Evolutionary conservation across 208 protist species (phyloP), one percentile per base, ranked within the genome.

Genomic region (Leishmania aethiopica): DNA sequence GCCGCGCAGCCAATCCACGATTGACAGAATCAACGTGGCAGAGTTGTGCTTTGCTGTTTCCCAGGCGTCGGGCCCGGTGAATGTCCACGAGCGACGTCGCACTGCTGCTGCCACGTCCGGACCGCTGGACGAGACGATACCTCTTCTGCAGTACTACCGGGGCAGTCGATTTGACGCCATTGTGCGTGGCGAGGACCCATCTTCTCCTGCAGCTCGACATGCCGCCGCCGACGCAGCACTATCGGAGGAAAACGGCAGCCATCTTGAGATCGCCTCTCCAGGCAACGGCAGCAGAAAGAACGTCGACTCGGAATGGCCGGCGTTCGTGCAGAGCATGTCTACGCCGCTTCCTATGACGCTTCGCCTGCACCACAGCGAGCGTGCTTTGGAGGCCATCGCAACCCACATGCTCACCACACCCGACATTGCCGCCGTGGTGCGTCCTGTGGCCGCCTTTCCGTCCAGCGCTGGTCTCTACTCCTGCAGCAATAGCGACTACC

Each of bases 271-370:
- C 28, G 4, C 64, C 35, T 70, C 64, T 49, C 1, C 37, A 72
- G 19, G 40, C 66, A 72, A 49, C 35, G 78, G 59, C 37, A 55
- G 25, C 28, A 62, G 66, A 40, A 64, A 47, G 37, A 73, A 62
- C 11, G 40, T 51, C 11, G 84, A 86, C 60, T 79, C 81, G 35
- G 93, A 98, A 86, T 98, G 93, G 93, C 28, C 79, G 22, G 57
- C 70, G 28, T 97, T 97, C 84, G 32, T 96, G 35, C 69, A 82
- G 22, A 84, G 84, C 73, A 51, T 95, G 22, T 76, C 84, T 22
- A 91, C 88, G 28, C 88, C 95, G 71, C 91, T 98, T 51, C 95
- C 95, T 40, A 98, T 98, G 95, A 91, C 92, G 45, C 83, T 98
- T 25, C 92, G 95, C 19, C 82, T 98, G 49, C 95, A 98, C 80